Conservation (phyloP, 1,284 basidiomycete species). For the Moesziomyces antarcticus region DNA sequence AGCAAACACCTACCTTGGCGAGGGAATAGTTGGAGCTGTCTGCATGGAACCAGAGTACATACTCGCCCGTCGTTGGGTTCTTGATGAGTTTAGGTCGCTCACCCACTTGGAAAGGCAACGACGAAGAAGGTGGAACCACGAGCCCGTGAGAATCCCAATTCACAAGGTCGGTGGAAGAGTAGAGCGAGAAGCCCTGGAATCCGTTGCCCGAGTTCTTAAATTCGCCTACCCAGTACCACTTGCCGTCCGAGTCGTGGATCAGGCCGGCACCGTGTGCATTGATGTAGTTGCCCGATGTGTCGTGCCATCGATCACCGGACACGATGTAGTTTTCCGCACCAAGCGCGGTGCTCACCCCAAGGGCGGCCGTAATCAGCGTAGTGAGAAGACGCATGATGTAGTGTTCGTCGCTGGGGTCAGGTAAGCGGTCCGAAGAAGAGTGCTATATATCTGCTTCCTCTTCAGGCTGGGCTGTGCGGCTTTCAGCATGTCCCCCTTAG, state of each 20-base stretch:
- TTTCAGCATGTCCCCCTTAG: too few species aligned
- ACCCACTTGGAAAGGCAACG: constrained; percentile 27
- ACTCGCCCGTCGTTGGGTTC: constrained; percentile 19
- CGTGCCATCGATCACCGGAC: constrained; percentile 23
- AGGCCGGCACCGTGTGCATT: constrained; percentile 31
- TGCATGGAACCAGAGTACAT: constrained; percentile 35
- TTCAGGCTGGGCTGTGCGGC: too few species aligned
- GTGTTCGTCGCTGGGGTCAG: too few species aligned
- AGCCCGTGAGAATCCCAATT: constrained; percentile 28
- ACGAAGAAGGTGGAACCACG: constrained; percentile 16
- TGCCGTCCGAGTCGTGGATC: constrained; percentile 4
- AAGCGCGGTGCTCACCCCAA: too few species aligned
- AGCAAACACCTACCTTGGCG: constrained; percentile 29
- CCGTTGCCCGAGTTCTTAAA: constrained; percentile 19
- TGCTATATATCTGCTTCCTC: too few species aligned
- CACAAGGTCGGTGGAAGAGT: constrained; percentile 29
- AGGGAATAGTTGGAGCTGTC: constrained; percentile 24
- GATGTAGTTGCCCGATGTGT: constrained; percentile 20
- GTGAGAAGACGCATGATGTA: too few species aligned
- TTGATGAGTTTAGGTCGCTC: constrained; percentile 31
- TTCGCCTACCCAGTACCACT: constrained; percentile 39
- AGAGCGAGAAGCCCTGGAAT: constrained; percentile 29
- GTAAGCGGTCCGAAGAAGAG: too few species aligned
- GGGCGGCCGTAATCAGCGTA: too few species aligned
- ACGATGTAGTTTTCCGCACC: constrained; percentile 25